Evolutionary conservation across 148 eudicot genomes (phyloP).

Genomic region (Vaccinium corymbosum): DNA sequence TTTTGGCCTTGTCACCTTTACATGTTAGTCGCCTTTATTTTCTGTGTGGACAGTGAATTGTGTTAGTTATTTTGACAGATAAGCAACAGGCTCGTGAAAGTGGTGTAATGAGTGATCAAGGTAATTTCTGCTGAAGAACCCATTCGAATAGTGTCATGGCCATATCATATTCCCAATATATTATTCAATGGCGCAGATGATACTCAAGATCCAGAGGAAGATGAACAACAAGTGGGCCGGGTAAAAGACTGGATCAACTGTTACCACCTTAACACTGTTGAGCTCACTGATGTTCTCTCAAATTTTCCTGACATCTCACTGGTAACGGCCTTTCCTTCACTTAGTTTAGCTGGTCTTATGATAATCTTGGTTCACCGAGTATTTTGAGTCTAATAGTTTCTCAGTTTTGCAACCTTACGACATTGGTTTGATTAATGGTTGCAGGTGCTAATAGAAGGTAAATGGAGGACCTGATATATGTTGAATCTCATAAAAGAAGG

Average conservation of each 20-base stretch:
- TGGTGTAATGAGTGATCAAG: slow-evolving; percentile 41
- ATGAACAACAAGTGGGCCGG: slow-evolving; percentile 70
- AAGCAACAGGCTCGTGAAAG: slow-evolving; percentile 39
- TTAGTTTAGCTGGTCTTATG: background rate
- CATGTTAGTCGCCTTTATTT: background rate
- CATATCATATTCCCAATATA: background rate
- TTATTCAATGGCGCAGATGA: slow-evolving; percentile 44
- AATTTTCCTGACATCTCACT: slow-evolving; percentile 78
- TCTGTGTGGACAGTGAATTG: background rate
- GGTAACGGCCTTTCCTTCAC: slow-evolving; percentile 37
- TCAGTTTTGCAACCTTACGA: background rate
- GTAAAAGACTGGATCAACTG: slow-evolving; percentile 81
- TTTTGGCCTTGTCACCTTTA: slow-evolving; percentile 7
- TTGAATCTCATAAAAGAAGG: slow-evolving; percentile 9
- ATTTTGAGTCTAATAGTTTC: background rate
- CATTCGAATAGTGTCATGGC: background rate
- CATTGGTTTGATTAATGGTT: slow-evolving; percentile 12
- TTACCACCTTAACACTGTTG: slow-evolving; percentile 53
- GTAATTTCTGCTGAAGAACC: slow-evolving; percentile 21
- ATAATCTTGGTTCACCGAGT: background rate
- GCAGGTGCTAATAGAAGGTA: slow-evolving; percentile 94
- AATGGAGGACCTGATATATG: slow-evolving; percentile 15
- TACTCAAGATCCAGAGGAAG: slow-evolving; percentile 85
- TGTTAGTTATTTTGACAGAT: slow-evolving; percentile 28
- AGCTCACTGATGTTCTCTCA: slow-evolving; percentile 64